phyloP scores from a whole-genome alignment of 306 rosid genomes.

The Pyrus bretschneideri region DNA sequence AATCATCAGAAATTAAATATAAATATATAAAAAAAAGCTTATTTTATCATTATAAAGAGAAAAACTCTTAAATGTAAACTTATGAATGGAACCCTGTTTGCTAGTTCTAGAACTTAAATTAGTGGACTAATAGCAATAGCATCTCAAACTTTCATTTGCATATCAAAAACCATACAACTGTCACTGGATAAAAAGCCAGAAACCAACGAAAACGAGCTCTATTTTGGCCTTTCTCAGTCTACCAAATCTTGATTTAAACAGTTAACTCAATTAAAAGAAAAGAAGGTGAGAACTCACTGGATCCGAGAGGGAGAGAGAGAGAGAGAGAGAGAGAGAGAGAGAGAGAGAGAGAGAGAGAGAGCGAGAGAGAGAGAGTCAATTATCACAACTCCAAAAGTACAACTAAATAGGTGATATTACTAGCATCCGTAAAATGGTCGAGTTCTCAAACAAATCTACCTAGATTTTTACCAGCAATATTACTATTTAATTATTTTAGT shows the following conservation, averaged over 20 bases:
- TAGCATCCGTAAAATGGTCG: not conserved
- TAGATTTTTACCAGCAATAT: not conserved
- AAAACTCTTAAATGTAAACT: not conserved
- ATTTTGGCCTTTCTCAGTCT: not conserved
- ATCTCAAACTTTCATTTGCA: not conserved
- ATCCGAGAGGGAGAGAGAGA: not conserved
- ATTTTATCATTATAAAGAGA: not conserved
- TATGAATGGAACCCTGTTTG: not conserved
- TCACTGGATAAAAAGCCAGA: not conserved
- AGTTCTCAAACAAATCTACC: conserved; percentile 11
- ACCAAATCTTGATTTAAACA: not conserved
- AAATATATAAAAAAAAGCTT: too few species aligned
- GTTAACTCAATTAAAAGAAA: not conserved
- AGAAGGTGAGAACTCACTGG: not conserved
- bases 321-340: not conserved
- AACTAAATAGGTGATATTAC: not conserved
- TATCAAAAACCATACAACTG: not conserved
- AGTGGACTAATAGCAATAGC: not conserved
- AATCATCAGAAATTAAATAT: too few species aligned
- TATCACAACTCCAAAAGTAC: not conserved
- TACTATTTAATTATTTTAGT: not conserved
- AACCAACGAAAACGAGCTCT: not conserved
- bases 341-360: too few species aligned
- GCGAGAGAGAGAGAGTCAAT: not conserved
- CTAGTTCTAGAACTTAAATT: not conserved